Evolutionary conservation across 345 rosid species (phyloP).

Genomic region (Arabidopsis arenosa): DNA sequence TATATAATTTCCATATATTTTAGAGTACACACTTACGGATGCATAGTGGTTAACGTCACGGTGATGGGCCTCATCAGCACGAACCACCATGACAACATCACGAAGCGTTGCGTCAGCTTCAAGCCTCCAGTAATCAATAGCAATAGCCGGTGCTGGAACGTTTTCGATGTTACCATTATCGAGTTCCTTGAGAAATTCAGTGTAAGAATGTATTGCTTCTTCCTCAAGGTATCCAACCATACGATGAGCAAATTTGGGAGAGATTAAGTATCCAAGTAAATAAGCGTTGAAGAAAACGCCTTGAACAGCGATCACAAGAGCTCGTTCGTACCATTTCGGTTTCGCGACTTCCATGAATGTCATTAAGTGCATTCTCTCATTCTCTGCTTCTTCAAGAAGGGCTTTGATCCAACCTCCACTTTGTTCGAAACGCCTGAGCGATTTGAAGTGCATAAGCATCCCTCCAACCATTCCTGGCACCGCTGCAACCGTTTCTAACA

Average conservation of each 20-base stretch:
- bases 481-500: constrained; percentile 86
- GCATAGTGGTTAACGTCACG: constrained; percentile 87
- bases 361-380: constrained; percentile 89
- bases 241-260: constrained; percentile 80
- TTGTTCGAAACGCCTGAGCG: constrained; percentile 68
- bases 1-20: not conserved
- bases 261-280: constrained; percentile 68
- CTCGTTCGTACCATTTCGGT: constrained; percentile 77
- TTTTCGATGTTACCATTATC: constrained; percentile 74
- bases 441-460: constrained; percentile 73
- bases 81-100: constrained; percentile 72
- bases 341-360: constrained; percentile 82
- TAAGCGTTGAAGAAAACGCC: constrained; percentile 82
- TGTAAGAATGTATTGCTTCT: constrained; percentile 85
- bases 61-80: constrained; percentile 87
- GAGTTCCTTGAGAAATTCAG: constrained; percentile 73
- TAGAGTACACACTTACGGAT: constrained; percentile 48
- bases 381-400: constrained; percentile 81
- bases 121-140: constrained; percentile 78
- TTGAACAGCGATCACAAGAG: constrained; percentile 67
- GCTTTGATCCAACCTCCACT: constrained; percentile 91
- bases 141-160: constrained; percentile 77
- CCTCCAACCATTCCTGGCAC: constrained; percentile 89
- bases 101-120: constrained; percentile 58
- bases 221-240: constrained; percentile 87